Evolutionary conservation across 345 rosid genomes (phyloP), one percentile per base, ranked within the genome.

Genomic region (Eucalyptus fibrosa): DNA sequence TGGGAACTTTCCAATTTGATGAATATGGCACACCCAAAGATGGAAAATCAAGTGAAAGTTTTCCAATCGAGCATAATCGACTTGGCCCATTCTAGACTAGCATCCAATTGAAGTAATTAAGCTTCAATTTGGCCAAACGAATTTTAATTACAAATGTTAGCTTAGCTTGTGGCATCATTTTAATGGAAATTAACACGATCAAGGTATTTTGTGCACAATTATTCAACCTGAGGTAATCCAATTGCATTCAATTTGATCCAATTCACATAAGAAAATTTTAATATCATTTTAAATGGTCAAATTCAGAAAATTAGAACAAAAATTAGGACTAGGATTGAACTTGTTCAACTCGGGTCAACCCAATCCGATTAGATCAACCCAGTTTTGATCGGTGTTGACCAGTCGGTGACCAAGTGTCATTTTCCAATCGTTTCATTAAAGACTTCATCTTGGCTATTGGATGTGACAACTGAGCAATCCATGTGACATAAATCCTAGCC

Each of bases 61-160:
- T 23, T 59, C 13, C 62, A 24, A 24, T 59, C 6, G 2, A 59
- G 62, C 30, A 10, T 0, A 56, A 23, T 59, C 1, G 1, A 59
- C 62, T 24, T 59, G 30, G 30, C 14, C 62, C 62, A 59, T 59
- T 59, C 1, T 24, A 59, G 30, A 24, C 13, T 59, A 59, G 28
- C 6, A 24, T 59, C 30, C 28, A 59, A 5, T 59, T 24, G 62
- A 24, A 24, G 62, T 59, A 59, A 24, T 59, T 59, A 24, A 24
- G 30, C 28, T 59, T 59, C 3, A 56, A n/a, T 59, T 59, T 59
- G 2, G 30, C 30, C 62, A 59, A 59, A 23, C 2, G 30, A 59
- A 59, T 23, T 59, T 23, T 1, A 59, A 2, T 59, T 23, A 9
- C 30, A 59, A 59, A 59, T 24, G 3, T 24, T 23, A 24, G 62